Percentiles rank a stretch among this genome's conserved stretches.
Evolutionary conservation across 495 filamentous ascomycete genomes (phyloP).

Genomic region (Penicillium herquei): DNA sequence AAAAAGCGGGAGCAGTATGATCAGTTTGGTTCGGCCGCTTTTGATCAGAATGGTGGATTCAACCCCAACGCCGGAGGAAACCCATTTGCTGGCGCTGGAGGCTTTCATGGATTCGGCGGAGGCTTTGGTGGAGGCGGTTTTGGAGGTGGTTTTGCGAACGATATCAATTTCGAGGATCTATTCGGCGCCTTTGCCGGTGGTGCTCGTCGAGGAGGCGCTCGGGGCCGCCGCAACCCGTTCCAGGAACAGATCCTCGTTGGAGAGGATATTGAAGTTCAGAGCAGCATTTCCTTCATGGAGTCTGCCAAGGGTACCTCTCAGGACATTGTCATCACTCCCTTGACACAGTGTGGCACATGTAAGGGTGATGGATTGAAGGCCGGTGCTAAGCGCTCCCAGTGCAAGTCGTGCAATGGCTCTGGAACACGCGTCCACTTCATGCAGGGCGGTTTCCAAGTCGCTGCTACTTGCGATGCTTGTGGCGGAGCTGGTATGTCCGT

Average conservation of each 20-base stretch:
- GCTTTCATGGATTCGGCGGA: conserved; percentile 53
- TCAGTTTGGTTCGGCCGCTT: conserved; percentile 82
- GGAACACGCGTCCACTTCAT: conserved; percentile 85
- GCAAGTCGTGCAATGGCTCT: conserved; percentile 79
- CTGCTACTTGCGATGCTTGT: conserved; percentile 79
- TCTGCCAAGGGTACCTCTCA: conserved; percentile 84
- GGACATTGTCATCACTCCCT: conserved; percentile 73
- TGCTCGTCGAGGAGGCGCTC: conserved; percentile 53
- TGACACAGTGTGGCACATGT: conserved; percentile 78
- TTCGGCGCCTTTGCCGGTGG: conserved; percentile 83
- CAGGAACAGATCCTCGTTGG: conserved; percentile 77
- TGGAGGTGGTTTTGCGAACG: conserved; percentile 63
- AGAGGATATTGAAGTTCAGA: conserved; percentile 91
- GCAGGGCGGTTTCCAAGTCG: conserved; percentile 93
- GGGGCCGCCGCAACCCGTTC: conserved; percentile 60
- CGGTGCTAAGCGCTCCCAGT: conserved; percentile 68
- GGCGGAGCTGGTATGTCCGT: conserved; percentile 69
- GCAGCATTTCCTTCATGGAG: conserved; percentile 91
- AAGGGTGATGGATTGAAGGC: conserved; percentile 79
- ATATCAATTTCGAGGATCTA: conserved; percentile 93
- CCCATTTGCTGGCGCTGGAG: conserved; percentile 58
- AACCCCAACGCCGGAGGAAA: conserved; percentile 68
- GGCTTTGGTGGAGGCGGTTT: conserved; percentile 57
- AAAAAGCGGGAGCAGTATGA: conserved; percentile 92
- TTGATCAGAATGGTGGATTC: conserved; percentile 73